Evolutionary conservation across 2,329 filamentous ascomycete genomes (phyloP), one percentile per base, ranked within the genome.

Genomic region (Huntiella abstrusa): DNA sequence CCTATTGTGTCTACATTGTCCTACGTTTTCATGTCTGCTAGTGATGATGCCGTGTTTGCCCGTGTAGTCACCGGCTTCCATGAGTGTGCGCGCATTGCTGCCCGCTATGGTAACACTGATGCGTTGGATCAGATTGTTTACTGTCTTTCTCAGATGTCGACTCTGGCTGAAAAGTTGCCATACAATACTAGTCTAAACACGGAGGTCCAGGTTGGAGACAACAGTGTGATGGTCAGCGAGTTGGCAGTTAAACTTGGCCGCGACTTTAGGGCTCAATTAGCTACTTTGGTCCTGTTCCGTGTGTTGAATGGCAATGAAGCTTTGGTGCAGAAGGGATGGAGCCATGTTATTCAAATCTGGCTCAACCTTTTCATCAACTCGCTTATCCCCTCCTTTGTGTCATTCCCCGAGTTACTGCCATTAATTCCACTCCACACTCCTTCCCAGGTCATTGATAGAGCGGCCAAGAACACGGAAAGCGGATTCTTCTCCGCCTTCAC

Each of bases 11-110:
- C 91, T 3, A 96, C 92, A 0, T 67, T 98, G 46, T 92, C 91
- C 10, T 98, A 96, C 58, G 91, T 98, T 3, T 98, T 98, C 65
- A 93, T 96, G 80, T 96, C 88, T 33, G 92, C 92, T 12, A 93
- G 86, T 0, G 92, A 98, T 57, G 91, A 98, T 59, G 72, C 88
- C 0, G 91, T 98, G 3, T 98, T 94, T 58, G 84, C 84, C 33
- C 77, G 91, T 50, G 83, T 98, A 13, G 85, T 96, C 22, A 83
- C 83, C 41, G 91, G 91, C 1, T 98, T 98, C 56, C 85, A 94
- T 55, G 88, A 98, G 60, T 96, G 88, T 59, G 87, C 91, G 13
- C 80, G 84, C 50, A 93, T 98, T 53, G 88, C 91, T 4, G 78
- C 84, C 5, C 83, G 77, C 56, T 88, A 95, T 60, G 74, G 73